Evolutionary conservation across 73 alveolate species (phyloP).

Genomic region (Tetrahymena malaccensis): DNA sequence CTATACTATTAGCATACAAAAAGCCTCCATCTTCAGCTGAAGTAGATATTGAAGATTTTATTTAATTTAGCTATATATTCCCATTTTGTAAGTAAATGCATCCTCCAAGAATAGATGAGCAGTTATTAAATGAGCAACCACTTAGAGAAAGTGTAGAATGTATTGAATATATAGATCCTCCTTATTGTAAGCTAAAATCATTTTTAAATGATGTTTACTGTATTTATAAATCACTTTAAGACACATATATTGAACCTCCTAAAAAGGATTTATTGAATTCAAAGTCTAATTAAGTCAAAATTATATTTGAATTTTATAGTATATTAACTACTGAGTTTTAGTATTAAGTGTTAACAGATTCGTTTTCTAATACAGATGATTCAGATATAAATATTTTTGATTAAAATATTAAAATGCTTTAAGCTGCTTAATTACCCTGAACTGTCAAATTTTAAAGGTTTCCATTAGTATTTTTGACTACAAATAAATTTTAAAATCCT

Average conservation of each 20-base stretch:
- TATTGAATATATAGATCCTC: background rate
- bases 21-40: background rate
- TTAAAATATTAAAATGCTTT: too few species aligned
- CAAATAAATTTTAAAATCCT: too few species aligned
- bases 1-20: too few species aligned
- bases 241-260: background rate
- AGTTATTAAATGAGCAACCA: too few species aligned
- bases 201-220: background rate
- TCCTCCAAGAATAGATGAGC: background rate
- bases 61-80: too few species aligned
- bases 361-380: too few species aligned
- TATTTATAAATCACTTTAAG: background rate
- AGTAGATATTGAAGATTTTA: background rate
- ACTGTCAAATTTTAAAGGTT: too few species aligned
- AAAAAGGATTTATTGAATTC: background rate
- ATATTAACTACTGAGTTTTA: background rate
- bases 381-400: too few species aligned
- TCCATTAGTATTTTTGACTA: too few species aligned
- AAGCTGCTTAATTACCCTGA: too few species aligned
- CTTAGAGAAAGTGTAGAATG: background rate
- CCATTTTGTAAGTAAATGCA: background rate
- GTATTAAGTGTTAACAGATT: too few species aligned
- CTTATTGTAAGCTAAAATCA: background rate
- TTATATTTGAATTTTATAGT: background rate
- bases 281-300: too few species aligned